Evolutionary conservation across 1,139 yeast species (phyloP).

Genomic region (Dujonia santamariae): DNA sequence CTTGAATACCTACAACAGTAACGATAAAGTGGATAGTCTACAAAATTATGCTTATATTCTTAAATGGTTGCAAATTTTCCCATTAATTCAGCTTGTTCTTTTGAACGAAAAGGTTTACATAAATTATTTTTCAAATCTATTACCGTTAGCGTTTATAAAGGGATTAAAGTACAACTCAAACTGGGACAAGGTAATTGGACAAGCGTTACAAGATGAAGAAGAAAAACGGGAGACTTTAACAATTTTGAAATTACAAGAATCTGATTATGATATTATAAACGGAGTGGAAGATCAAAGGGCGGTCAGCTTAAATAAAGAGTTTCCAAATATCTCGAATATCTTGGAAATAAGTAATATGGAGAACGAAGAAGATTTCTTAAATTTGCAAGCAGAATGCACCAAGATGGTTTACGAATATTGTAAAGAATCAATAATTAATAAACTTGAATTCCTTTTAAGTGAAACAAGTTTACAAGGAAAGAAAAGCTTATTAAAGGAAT

Average conservation of each 20-base stretch:
- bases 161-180: conserved; percentile 13
- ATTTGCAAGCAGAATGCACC: conserved; percentile 4
- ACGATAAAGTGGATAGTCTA: background rate
- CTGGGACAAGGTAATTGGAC: conserved; percentile 14
- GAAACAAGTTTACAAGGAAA: conserved; percentile 7
- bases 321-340: conserved; percentile 6
- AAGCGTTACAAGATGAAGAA: conserved; percentile 10
- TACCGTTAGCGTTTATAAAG: conserved; percentile 16
- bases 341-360: conserved; percentile 7
- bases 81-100: conserved; percentile 21
- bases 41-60: conserved; percentile 11
- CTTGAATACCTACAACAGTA: conserved; percentile 1
- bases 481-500: conserved; percentile 1
- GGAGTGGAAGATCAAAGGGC: conserved; percentile 26
- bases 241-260: conserved; percentile 23
- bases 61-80: conserved; percentile 27
- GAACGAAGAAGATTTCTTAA: conserved; percentile 4
- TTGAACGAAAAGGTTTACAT: conserved; percentile 15
- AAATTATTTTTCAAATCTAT: conserved; percentile 15
- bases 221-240: conserved; percentile 13
- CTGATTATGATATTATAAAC: conserved; percentile 21
- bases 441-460: conserved; percentile 4
- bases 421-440: conserved; percentile 6
- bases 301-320: conserved; percentile 11
- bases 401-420: conserved; percentile 5